Conservation (phyloP, 495 filamentous ascomycete species). For the Hyaloscypha hepaticicola region DNA sequence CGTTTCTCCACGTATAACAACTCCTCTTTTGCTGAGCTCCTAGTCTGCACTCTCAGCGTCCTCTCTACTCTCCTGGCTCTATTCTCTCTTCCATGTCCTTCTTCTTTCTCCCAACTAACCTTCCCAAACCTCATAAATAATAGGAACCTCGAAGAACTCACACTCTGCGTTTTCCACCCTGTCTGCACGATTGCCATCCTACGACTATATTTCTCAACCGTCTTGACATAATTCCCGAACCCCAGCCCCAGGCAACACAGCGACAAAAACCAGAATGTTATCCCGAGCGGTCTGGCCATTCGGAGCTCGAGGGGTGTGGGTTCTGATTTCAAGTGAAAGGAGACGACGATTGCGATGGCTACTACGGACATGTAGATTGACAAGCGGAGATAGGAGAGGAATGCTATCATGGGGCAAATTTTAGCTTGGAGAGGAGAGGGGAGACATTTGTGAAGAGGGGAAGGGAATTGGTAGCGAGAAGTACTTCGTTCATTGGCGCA, state of each 20-base stretch:
- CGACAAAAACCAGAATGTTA: conserved; percentile 83
- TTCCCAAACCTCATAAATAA: not conserved
- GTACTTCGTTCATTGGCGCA: conserved; percentile 76
- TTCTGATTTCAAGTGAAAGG: conserved; percentile 80
- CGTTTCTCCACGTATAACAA: not conserved
- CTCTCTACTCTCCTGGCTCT: not conserved
- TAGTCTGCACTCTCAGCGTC: not conserved
- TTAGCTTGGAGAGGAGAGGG: not conserved
- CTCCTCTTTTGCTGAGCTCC: not conserved
- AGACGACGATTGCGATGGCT: conserved; percentile 82
- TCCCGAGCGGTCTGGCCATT: conserved; percentile 79
- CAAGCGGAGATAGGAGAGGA: conserved; percentile 92
- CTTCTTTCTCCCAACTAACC: not conserved
- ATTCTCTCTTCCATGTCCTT: not conserved
- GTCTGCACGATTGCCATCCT: conserved; percentile 84
- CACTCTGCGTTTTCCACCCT: conserved; percentile 88
- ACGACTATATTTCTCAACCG: conserved; percentile 79
- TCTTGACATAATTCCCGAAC: conserved; percentile 82
- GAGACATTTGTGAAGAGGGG: not conserved
- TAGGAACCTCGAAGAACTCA: conserved; percentile 38
- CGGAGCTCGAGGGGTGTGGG: conserved; percentile 68
- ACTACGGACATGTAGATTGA: conserved; percentile 90
- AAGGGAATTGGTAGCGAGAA: conserved; percentile 25
- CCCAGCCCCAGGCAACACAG: conserved; percentile 73
- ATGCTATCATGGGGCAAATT: conserved; percentile 43